Percentiles rank a stretch among this genome's conserved stretches.
Evolutionary conservation across 129 eudicot genomes (phyloP).

Genomic region (Flaveria linearis): DNA sequence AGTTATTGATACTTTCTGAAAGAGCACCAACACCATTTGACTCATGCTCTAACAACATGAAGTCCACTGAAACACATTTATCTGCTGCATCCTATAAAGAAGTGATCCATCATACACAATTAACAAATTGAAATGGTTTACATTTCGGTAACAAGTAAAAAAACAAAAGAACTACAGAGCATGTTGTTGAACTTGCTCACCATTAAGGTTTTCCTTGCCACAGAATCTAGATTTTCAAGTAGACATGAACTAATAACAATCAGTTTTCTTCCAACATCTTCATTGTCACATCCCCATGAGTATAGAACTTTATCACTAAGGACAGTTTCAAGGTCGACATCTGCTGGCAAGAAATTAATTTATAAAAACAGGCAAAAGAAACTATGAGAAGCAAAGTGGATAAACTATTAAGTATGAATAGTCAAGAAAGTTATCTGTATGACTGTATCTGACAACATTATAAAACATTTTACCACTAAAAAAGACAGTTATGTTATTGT

Average conservation of each 20-base stretch:
- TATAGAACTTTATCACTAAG: slow-evolving; percentile 61
- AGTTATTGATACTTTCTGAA: slow-evolving; percentile 56
- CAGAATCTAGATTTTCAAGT: slow-evolving; percentile 54
- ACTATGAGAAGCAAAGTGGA: not conserved
- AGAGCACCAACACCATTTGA: slow-evolving; percentile 49
- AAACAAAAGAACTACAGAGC: slow-evolving; percentile 1
- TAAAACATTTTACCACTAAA: slow-evolving; percentile 44
- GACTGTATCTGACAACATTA: not conserved
- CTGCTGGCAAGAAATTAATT: slow-evolving; percentile 32
- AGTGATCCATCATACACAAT: slow-evolving; percentile 14
- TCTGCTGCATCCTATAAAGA: slow-evolving; percentile 70
- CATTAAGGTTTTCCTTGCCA: slow-evolving; percentile 52
- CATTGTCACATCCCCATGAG: slow-evolving; percentile 65
- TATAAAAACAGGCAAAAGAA: slow-evolving; percentile 5
- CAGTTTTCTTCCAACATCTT: slow-evolving; percentile 71
- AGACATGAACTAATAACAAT: slow-evolving; percentile 59
- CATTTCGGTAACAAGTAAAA: slow-evolving; percentile 11
- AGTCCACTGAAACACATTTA: slow-evolving; percentile 73
- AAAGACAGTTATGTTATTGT: slow-evolving; percentile 44
- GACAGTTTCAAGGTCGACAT: slow-evolving; percentile 59
- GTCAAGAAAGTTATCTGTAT: not conserved
- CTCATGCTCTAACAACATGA: slow-evolving; percentile 63
- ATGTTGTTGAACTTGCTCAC: slow-evolving; percentile 43
- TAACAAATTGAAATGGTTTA: slow-evolving; percentile 4
- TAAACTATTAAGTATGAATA: slow-evolving; percentile 7